Base-by-base conservation (phyloP, 495 filamentous ascomycete species). In the Lasiosphaeris hirsuta region DNA sequence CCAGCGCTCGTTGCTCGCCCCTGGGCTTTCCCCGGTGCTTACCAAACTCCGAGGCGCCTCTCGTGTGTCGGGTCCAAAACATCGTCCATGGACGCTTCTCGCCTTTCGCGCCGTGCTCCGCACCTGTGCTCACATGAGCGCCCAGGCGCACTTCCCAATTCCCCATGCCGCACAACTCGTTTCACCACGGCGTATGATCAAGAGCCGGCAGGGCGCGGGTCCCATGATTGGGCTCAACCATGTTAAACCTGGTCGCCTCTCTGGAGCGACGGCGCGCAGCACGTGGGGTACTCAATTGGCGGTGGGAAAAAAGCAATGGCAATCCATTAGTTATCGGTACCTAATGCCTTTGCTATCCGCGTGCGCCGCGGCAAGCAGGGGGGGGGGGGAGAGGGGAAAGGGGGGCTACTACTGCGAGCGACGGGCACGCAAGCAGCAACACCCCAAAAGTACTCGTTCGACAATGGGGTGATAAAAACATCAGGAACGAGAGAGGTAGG, bases 311-410 rank as follows among this genome's bases (percentile, higher is more conserved):
- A 36, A 36, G n/a, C 41, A 55, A 23, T 36, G 52, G 42, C 52
- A 55, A 39, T 41, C 41, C 14, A 19, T 18, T 23, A 37, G 18
- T n/a, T 13, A 7, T 11, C 10, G 6, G 9, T 30, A 15, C n/a
- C 37, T 18, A 60, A 63, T 53, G 61, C 63, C 66, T 61, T 49
- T 51, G 54, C 47, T 66, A 69, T 58, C 63, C 66, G 63, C 57
- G 49, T 47, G 56, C 35, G 40, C 36, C 55, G 57, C 53, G 33
- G 35, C 36, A 5, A 5, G 35, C 30, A 56, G 23, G 18, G 19
- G 19, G 10, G 35, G 44, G 15, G 42, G 33, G 14, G 40, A 11
- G 8, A 40, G 18, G 44, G 30, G 33, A 61, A 56, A 41, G 19
- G 10, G 7, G 23, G 23, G 23, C 23, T 30, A 5, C 23, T 30